A percentile compares a stretch with the other conserved stretches of the same genome.
Conservation (phyloP, 805 yeast genomes). For the Vanderwaltozyma yarrowii region DNA sequence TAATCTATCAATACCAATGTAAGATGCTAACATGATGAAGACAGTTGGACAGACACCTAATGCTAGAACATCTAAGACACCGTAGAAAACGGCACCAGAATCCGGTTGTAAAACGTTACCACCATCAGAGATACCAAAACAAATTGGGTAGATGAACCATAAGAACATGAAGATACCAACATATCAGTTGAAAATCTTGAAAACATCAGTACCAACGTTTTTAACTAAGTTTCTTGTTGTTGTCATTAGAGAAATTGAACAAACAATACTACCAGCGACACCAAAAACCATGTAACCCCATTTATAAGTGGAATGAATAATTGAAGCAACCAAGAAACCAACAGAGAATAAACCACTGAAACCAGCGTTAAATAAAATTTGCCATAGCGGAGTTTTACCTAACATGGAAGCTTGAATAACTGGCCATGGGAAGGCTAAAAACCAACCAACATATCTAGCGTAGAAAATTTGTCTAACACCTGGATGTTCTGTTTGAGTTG, state of each 20-base stretch:
- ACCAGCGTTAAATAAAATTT: too few relatives aligned
- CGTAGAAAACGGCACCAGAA: slow-evolving; percentile 49
- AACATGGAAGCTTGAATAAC: too few relatives aligned
- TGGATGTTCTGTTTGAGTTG: too few relatives aligned
- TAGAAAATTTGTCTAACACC: too few relatives aligned
- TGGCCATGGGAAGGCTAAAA: too few relatives aligned
- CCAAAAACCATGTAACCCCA: slow-evolving; percentile 44
- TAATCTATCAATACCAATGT: slow-evolving; percentile 17
- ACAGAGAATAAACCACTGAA: too few relatives aligned
- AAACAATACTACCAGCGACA: slow-evolving; percentile 15
- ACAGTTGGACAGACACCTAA: slow-evolving; percentile 28
- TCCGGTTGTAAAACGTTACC: slow-evolving; percentile 52
- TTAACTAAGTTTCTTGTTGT: slow-evolving; percentile 18
- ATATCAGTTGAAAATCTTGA: slow-evolving; percentile 13
- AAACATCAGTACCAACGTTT: slow-evolving; percentile 16
- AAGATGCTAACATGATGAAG: slow-evolving; percentile 14
- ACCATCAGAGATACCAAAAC: slow-evolving; percentile 39
- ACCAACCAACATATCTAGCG: too few relatives aligned
- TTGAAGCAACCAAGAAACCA: too few relatives aligned
- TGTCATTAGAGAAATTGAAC: slow-evolving; percentile 17
- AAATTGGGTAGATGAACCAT: slow-evolving; percentile 33
- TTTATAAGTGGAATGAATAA: slow-evolving; percentile 40
- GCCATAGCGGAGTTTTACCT: too few relatives aligned
- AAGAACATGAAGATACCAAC: slow-evolving; percentile 26
- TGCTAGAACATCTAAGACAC: slow-evolving; percentile 42